phyloP scores from a whole-genome alignment of 2,329 filamentous ascomycete species.

The Scedosporium aurantiacum region DNA sequence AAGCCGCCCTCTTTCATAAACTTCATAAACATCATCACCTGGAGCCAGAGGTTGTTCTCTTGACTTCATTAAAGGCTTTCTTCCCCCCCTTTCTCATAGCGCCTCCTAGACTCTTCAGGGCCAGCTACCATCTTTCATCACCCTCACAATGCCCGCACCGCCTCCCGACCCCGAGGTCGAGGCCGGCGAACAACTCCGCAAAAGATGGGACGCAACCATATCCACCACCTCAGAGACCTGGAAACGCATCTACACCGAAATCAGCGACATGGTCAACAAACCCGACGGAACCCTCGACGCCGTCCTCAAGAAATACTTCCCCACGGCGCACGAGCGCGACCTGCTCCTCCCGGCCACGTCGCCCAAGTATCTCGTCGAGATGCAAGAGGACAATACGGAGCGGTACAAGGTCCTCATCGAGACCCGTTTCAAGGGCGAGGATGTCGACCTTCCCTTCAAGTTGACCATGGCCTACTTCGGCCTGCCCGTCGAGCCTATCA shows the following conservation, averaged over 20 bases:
- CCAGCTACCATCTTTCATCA: no score
- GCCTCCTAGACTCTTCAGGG: no score
- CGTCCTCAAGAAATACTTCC: constrained; percentile 19
- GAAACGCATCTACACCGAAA: constrained; percentile 18
- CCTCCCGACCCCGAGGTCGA: background rate
- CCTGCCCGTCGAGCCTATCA: constrained; percentile 29
- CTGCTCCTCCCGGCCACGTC: constrained; percentile 17
- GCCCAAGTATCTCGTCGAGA: constrained; percentile 14
- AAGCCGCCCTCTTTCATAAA: no score
- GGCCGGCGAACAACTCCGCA: background rate
- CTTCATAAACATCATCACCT: no score
- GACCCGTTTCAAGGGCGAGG: constrained; percentile 18
- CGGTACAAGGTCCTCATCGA: constrained; percentile 20
- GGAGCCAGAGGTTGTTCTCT: no score
- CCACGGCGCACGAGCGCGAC: constrained; percentile 15
- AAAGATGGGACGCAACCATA: background rate
- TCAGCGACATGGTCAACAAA: constrained; percentile 16
- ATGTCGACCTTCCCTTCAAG: constrained; percentile 25
- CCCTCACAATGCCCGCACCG: background rate
- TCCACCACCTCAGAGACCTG: background rate
- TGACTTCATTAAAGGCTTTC: no score
- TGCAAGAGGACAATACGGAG: constrained; percentile 20
- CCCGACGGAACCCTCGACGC: background rate
- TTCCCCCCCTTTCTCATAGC: no score
- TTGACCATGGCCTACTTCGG: constrained; percentile 36